Evolutionary conservation across 257 asterid genomes (phyloP).

Genomic region (Solanum arcanum): DNA sequence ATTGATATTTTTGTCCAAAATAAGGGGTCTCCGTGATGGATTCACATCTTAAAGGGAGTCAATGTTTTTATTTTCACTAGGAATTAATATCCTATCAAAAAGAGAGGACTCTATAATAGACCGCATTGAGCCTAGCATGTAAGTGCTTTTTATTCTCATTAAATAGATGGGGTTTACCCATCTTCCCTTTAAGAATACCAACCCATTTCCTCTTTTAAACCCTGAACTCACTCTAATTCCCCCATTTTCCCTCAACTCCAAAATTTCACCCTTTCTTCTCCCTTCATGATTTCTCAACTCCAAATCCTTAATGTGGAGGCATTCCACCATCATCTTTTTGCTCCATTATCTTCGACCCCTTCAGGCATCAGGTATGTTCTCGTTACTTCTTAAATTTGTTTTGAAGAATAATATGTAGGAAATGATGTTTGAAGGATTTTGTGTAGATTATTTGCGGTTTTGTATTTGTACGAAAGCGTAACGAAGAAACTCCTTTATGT

Average conservation of each 20-base stretch:
- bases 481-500: background rate
- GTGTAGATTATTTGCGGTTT: background rate
- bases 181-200: background rate
- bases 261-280: background rate
- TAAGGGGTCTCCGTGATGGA: background rate
- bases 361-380: background rate
- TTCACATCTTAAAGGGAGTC: background rate
- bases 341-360: background rate
- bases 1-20: background rate
- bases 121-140: background rate
- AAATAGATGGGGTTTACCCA: background rate
- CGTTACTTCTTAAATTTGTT: no score
- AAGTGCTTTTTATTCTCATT: no score
- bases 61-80: no score
- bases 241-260: background rate
- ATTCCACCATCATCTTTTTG: background rate
- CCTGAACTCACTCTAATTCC: background rate
- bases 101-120: background rate
- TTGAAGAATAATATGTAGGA: background rate
- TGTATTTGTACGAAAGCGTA: no score
- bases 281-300: background rate
- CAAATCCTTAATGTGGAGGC: background rate
- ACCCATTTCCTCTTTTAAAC: background rate
- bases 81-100: background rate
- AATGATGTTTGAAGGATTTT: background rate